Evolutionary conservation across 805 yeast species (phyloP).

Genomic region (Metschnikowia aberdeeniae): DNA sequence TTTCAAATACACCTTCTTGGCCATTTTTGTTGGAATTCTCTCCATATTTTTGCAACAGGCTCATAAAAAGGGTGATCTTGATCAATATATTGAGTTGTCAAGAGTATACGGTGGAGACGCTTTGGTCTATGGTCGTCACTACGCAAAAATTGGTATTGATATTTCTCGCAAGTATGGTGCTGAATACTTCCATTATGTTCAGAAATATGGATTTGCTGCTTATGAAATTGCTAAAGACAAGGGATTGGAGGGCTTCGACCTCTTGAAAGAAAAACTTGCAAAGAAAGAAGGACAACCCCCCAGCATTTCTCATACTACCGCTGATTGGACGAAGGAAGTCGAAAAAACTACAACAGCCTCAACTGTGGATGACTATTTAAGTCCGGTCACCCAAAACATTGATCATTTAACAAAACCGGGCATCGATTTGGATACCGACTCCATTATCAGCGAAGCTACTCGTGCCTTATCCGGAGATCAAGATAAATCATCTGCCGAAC

Average conservation of each 20-base stretch:
- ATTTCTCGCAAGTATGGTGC: conserved; percentile 18
- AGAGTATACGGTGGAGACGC: conserved; percentile 18
- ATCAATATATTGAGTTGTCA: conserved; percentile 19
- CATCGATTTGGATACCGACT: conserved; percentile 10
- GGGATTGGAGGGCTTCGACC: conserved; percentile 15
- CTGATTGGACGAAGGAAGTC: conserved; percentile 2
- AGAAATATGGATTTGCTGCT: conserved; percentile 22
- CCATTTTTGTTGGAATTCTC: conserved; percentile 28
- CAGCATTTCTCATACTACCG: neutral
- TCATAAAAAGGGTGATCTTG: conserved; percentile 34
- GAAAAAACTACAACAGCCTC: conserved; percentile 6
- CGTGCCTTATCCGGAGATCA: neutral
- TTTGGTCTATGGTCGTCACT: conserved; percentile 10
- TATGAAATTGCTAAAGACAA: conserved; percentile 14
- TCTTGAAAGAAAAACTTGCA: conserved; percentile 28
- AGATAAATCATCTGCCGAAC: too few species aligned
- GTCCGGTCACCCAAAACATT: conserved; percentile 8
- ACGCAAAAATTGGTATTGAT: conserved; percentile 10
- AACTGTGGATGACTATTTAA: conserved; percentile 9
- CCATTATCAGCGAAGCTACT: conserved; percentile 13
- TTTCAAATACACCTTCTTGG: conserved; percentile 29
- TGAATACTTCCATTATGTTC: conserved; percentile 18
- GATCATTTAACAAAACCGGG: conserved; percentile 8
- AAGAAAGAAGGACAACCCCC: conserved; percentile 20
- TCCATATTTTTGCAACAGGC: conserved; percentile 33